Evolutionary conservation across 164 flowering plant genomes (phyloP), one percentile per base, ranked within the genome.

Genomic region (Liquidambar formosana): DNA sequence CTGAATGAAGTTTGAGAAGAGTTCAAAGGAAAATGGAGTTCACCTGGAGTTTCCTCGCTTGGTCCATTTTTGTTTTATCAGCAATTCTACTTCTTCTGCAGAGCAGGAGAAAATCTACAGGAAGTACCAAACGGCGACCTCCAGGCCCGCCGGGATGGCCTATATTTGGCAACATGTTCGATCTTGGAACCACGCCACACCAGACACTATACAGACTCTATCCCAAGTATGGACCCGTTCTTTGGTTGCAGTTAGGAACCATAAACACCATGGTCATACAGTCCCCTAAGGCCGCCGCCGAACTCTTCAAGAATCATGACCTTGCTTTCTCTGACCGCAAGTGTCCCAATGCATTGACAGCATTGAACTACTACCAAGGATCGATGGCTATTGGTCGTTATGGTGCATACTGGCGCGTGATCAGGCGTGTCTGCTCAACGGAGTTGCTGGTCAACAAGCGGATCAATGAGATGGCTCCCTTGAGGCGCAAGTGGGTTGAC

Each of bases 221-320:
- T 1, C 49, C 11, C 6, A 69, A 68, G 28, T 57, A 65, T n/a
- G 80, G 80, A 14, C 74, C 80, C 0, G 33, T 73, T 46, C 57
- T 77, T 18, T 61, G 71, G 56, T 56, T 77, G 1, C 58, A 43
- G 27, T 57, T 77, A 8, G 76, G 79, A 1, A 19, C 64, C 18
- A 33, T 77, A 4, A 65, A 57, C 38, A 73, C 74, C 18, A 44
- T 76, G 21, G 76, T 72, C 5, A 21, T 77, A 8, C 64, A 70
- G 12, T 77, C 79, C 0, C 27, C 71, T 21, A 52, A 53, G n/a
- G 73, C 71, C 1, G 76, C 80, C 10, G 27, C 61, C 13, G 80
- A 77, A 12, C 51, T 77, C 48, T 73, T 77, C 71, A 73, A 73
- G 60, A 73, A 66, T 38, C 77, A 77, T 19, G 77, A 77, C 47